Base-by-base conservation (phyloP, 208 protist species). In the Leishmania mexicana region DNA sequence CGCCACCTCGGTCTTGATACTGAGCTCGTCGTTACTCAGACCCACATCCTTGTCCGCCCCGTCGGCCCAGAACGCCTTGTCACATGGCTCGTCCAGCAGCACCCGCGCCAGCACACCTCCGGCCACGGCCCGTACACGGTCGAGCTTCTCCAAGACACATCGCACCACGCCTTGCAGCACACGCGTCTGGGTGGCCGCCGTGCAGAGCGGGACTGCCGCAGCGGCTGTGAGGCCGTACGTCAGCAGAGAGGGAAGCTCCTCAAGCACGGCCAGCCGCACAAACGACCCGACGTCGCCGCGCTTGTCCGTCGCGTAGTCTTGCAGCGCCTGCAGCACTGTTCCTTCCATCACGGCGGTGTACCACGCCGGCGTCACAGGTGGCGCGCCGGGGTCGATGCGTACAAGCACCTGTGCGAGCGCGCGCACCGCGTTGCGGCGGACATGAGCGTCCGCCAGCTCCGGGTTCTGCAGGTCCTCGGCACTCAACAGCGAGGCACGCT, bases 281-380 rank as follows among this genome's bases (percentile, higher is more conserved):
- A 98, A 99, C 49, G 95, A 99, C n/a, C 99, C 99, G 35, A 99
- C 97, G 83, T 99, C 99, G 76, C 99, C 99, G 75, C 99, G 92
- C 79, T 97, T 97, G 81, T 99, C 98, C 13, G 95, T 89, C 31
- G 92, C 89, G 87, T 99, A 99, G 88, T 99, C 98, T 10, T 96
- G 83, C 53, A 96, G 79, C 17, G 89, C 90, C 2, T 49, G 51
- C 47, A 99, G 62, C 47, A 99, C 58, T 47, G 90, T 88, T 15
- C 80, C 83, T 24, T 89, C 89, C 38, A 97, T 83, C 10, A 83
- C 62, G 19, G 60, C 72, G 3, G 76, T 54, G 80, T 90, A 93
- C 76, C 87, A 83, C 47, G 68, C 80, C 19, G 76, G 19, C 17
- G 81, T 87, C 31, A 88, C 76, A 47, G 38, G 83, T 49, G 49